phyloP scores from a whole-genome alignment of 139 green algal genomes.

The Coelastrella sp. region DNA sequence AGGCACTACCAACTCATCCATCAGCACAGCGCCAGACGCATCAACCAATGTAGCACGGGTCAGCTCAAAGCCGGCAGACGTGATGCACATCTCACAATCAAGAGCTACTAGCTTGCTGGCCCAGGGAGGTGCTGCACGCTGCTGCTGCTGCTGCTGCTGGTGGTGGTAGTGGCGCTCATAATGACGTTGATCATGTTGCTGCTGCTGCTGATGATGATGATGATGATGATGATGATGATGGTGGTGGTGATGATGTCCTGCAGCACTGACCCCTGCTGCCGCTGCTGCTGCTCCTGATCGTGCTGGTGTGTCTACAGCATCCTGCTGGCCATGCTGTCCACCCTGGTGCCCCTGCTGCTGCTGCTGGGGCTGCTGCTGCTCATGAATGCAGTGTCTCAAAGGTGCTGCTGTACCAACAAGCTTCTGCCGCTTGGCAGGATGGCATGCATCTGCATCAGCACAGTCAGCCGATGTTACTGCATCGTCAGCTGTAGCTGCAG shows the following conservation, averaged over 20 bases:
- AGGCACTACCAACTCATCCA: slow-evolving; percentile 90
- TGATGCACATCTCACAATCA: slow-evolving; percentile 94
- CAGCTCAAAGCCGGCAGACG: slow-evolving; percentile 77
- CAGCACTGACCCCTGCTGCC: background rate
- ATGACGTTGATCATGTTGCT: no score
- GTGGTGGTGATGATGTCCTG: background rate
- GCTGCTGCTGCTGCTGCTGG: background rate
- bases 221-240: background rate
- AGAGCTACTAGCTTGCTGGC: slow-evolving; percentile 71
- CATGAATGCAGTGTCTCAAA: background rate
- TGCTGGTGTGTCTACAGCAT: slow-evolving; percentile 1
- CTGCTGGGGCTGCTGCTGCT: slow-evolving; percentile 30
- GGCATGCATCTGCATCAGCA: no score
- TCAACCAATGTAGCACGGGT: slow-evolving; percentile 80
- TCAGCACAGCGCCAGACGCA: slow-evolving; percentile 62
- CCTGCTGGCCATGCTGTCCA: no score
- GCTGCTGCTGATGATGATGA: background rate
- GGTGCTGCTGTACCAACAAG: no score
- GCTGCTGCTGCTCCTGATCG: background rate
- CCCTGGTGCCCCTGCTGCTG: slow-evolving; percentile 3
- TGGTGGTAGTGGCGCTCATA: background rate
- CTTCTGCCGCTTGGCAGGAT: no score
- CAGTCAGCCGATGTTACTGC: no score
- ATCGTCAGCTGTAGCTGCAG: background rate
- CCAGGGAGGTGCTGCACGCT: background rate